Percentiles rank a stretch among this genome's conserved stretches.
These are phyloP conservation scores for Mycosphaerella sp. DNA, from an alignment of 2,329 filamentous ascomycete genomes.

Conservation along the genomic window DNA sequence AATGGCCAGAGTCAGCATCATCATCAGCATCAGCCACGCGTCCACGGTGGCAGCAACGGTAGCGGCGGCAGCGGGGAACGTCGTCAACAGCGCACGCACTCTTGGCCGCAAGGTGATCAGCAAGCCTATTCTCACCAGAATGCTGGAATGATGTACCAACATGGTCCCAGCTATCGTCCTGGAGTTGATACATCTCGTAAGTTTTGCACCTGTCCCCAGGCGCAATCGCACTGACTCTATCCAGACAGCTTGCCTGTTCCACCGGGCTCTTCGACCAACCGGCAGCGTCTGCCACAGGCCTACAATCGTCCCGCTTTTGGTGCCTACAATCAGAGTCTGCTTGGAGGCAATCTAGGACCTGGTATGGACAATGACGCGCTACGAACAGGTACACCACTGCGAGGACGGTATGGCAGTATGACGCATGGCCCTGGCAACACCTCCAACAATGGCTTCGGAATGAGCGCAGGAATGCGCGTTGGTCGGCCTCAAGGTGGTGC, in stretches of 20 bases:
- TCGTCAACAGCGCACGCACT: conserved; percentile 7
- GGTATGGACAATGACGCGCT: neutral
- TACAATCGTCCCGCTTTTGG: conserved; percentile 9
- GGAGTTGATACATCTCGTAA: conserved; percentile 8
- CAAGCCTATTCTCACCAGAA: neutral
- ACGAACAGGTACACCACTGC: neutral
- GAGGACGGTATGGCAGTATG: conserved; percentile 2
- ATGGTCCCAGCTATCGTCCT: neutral
- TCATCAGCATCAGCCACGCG: neutral
- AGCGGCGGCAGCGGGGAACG: conserved; percentile 8
- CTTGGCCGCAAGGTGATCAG: conserved; percentile 9
- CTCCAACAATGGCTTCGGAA: neutral
- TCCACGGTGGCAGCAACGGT: conserved; percentile 5
- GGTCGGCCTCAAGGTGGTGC: conserved; percentile 3
- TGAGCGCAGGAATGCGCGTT: conserved; percentile 8
- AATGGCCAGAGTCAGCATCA: conserved; percentile 1
- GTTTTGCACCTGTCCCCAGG: neutral
- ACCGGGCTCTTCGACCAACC: conserved; percentile 4
- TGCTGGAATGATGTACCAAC: neutral
- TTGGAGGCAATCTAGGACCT: neutral
- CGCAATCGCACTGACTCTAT: neutral
- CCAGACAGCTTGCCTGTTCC: conserved; percentile 2
- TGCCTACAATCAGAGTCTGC: conserved; percentile 9
- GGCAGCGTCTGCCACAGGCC: conserved; percentile 5
- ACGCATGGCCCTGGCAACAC: neutral